Evolutionary conservation across 805 yeast species (phyloP).

Genomic region (Starmerella tilneyi): DNA sequence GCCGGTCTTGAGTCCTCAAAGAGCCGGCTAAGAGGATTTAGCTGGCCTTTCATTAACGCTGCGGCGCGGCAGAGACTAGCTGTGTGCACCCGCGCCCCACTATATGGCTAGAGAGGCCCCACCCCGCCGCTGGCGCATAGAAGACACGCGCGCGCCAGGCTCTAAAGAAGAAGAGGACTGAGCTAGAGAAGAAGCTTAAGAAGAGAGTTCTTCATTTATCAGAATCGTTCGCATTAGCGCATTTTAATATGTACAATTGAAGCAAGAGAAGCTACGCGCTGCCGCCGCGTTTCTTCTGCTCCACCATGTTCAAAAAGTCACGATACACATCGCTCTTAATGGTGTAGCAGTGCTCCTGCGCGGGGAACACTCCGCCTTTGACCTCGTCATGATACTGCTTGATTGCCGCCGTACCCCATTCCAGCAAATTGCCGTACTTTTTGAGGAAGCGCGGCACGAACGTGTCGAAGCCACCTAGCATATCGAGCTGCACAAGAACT

Average conservation of each 20-base stretch:
- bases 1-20: neutral
- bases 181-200: no score
- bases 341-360: slow-evolving; percentile 52
- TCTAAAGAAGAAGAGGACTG: no score
- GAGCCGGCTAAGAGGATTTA: slow-evolving; percentile 4
- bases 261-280: neutral
- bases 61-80: no score
- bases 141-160: no score
- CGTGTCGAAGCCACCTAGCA: slow-evolving; percentile 54
- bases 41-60: slow-evolving; percentile 1
- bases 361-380: slow-evolving; percentile 47
- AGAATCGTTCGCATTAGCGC: no score
- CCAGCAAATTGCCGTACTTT: slow-evolving; percentile 46
- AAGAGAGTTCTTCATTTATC: no score
- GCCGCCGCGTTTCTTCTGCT: neutral
- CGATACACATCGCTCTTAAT: slow-evolving; percentile 54
- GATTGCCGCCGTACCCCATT: slow-evolving; percentile 43
- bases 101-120: no score
- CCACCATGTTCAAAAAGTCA: slow-evolving; percentile 33
- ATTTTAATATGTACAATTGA: no score
- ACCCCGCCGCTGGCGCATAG: no score
- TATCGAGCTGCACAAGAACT: slow-evolving; percentile 76
- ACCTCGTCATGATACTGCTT: slow-evolving; percentile 52
- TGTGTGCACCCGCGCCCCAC: no score
- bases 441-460: slow-evolving; percentile 65